A percentile compares a stretch with the other conserved stretches of the same genome.
phyloP scores from a whole-genome alignment of 257 asterid genomes.

The Fraxinus anomala region DNA sequence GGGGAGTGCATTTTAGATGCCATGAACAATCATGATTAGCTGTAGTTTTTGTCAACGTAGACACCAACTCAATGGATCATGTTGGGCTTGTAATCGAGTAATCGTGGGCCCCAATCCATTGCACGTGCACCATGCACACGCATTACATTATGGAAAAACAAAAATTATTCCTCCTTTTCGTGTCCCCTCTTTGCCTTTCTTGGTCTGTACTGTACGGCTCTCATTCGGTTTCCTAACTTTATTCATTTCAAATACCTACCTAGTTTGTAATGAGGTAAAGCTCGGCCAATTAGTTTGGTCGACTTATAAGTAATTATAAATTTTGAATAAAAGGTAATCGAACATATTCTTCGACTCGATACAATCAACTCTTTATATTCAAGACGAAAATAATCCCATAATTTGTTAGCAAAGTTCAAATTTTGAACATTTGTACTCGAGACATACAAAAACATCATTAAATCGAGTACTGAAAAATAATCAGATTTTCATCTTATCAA shows the following conservation, averaged over 20 bases:
- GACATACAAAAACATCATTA: not conserved
- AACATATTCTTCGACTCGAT: no score
- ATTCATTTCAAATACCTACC: not conserved
- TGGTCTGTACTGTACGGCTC: constrained; percentile 10
- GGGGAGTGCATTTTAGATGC: constrained; percentile 3
- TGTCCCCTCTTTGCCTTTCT: constrained; percentile 23
- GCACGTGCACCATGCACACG: constrained; percentile 42
- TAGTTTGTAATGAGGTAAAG: not conserved
- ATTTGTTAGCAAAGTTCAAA: no score
- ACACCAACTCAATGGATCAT: constrained; percentile 31
- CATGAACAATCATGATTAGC: constrained; percentile 22
- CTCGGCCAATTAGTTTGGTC: no score
- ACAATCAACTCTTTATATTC: no score
- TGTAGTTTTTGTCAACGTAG: constrained; percentile 21
- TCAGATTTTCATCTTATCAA: no score
- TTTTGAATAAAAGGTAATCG: not conserved
- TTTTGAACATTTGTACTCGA: not conserved
- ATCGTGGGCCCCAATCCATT: constrained; percentile 26
- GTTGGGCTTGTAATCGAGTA: constrained; percentile 26
- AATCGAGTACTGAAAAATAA: no score
- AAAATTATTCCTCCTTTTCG: constrained; percentile 6
- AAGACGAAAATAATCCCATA: not conserved
- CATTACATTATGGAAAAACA: not conserved
- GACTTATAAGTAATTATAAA: no score
- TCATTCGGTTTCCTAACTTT: not conserved